These are phyloP conservation scores for Jaltomata sinuosa DNA, from an alignment of 257 asterid species.

Conservation along the genomic window DNA sequence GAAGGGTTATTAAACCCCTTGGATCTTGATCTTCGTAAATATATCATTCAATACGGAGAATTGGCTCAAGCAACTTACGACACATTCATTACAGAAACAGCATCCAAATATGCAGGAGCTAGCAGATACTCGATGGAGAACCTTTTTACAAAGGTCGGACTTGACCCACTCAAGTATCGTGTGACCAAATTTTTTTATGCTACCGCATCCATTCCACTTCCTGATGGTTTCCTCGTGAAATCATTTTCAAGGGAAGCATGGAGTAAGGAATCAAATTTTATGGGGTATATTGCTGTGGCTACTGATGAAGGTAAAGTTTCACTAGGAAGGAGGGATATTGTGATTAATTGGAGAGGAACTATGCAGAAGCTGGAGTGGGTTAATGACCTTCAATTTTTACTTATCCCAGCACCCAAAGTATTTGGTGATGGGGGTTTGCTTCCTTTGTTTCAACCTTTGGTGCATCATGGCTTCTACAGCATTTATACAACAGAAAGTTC, in stretches of 20 bases:
- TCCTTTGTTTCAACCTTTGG: slow-evolving; percentile 7
- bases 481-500: slow-evolving; percentile 61
- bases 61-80: slow-evolving; percentile 75
- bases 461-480: slow-evolving; percentile 72
- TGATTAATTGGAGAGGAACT: slow-evolving; percentile 82
- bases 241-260: slow-evolving; percentile 67
- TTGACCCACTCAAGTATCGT: slow-evolving; percentile 38
- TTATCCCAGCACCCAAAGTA: slow-evolving; percentile 44
- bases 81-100: slow-evolving; percentile 44
- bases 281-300: slow-evolving; percentile 77
- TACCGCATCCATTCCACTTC: slow-evolving; percentile 39
- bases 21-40: slow-evolving; percentile 58
- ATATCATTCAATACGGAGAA: slow-evolving; percentile 60
- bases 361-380: slow-evolving; percentile 53
- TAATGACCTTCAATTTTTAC: slow-evolving; percentile 41
- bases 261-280: slow-evolving; percentile 83
- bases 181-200: slow-evolving; percentile 62
- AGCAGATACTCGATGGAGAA: slow-evolving; percentile 29
- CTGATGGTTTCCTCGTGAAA: slow-evolving; percentile 52
- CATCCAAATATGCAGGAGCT: slow-evolving; percentile 69
- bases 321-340: slow-evolving; percentile 71
- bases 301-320: slow-evolving; percentile 56
- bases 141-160: slow-evolving; percentile 44
- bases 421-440: slow-evolving; percentile 23
- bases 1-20: slow-evolving; percentile 56